A percentile compares a stretch with the other conserved stretches of the same genome.
Conservation (phyloP, 441 rosid genomes). For the Brassica hybrid region DNA sequence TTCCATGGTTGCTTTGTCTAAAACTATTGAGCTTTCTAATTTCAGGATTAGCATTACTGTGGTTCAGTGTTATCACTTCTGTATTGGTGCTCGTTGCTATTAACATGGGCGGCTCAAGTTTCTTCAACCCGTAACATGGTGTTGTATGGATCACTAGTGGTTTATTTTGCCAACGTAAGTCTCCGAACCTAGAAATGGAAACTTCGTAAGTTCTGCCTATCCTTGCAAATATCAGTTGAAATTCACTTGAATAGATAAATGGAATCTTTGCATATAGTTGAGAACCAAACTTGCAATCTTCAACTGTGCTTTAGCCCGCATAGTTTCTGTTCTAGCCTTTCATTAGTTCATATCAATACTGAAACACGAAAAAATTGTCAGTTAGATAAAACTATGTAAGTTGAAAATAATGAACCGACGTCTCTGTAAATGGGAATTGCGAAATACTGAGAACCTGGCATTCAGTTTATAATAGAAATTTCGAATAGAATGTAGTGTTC, state of each 20-base stretch:
- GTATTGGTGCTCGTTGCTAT: conserved; percentile 71
- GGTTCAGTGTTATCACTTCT: conserved; percentile 77
- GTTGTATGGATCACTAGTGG: conserved; percentile 26
- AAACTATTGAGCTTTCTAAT: conserved; percentile 23
- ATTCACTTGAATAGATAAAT: conserved; percentile 15
- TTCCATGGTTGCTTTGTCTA: conserved; percentile 25
- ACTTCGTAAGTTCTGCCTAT: not conserved
- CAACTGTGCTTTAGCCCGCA: not conserved
- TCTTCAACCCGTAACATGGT: conserved; percentile 82
- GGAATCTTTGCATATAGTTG: conserved; percentile 14
- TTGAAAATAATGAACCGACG: conserved; percentile 10
- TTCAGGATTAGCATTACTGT: conserved; percentile 74
- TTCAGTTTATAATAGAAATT: conserved; percentile 1
- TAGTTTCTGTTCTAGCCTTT: conserved; percentile 19
- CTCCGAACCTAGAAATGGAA: conserved; percentile 26
- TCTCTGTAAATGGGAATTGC: not conserved
- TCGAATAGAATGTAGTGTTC: conserved; percentile 5
- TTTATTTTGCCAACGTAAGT: conserved; percentile 43
- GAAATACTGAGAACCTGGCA: conserved; percentile 7
- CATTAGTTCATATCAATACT: not conserved
- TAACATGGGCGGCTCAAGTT: conserved; percentile 67
- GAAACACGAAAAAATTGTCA: conserved; percentile 2
- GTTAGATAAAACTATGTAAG: conserved; percentile 7
- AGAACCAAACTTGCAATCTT: not conserved
- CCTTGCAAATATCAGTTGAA: not conserved